Evolutionary conservation across 306 rosid genomes (phyloP).

Genomic region (Medicago ruthenica): DNA sequence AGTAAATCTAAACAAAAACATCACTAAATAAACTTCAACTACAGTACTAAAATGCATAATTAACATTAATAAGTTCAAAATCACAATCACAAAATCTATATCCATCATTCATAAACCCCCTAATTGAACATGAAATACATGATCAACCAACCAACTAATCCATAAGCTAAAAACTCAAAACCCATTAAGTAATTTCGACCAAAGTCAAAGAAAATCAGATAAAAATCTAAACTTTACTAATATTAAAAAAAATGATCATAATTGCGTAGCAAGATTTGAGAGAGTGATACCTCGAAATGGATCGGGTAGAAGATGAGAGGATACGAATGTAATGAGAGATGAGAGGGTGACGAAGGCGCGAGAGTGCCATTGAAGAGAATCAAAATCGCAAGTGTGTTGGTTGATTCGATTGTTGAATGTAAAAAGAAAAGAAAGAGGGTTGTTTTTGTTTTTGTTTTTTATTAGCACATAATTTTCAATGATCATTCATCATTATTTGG

Average conservation of each 20-base stretch:
- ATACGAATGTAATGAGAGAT: constrained; percentile 72
- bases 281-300: constrained; percentile 58
- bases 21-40: constrained; percentile 26
- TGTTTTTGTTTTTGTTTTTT: neutral
- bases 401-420: neutral
- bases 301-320: constrained; percentile 64
- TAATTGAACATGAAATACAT: neutral
- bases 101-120: neutral
- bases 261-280: neutral
- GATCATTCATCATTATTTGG: neutral
- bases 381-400: neutral
- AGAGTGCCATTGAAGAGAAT: constrained; percentile 67
- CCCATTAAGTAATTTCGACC: neutral
- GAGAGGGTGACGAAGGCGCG: constrained; percentile 84
- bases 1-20: neutral
- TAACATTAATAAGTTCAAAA: constrained; percentile 1
- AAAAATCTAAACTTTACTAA: neutral
- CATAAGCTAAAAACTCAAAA: neutral
- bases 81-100: constrained; percentile 15
- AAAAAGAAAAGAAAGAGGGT: neutral
- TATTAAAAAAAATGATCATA: neutral
- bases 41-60: neutral
- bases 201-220: constrained; percentile 1
- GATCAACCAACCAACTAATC: neutral
- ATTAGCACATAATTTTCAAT: neutral